Percentiles rank a stretch among this genome's conserved stretches.
Conservation (phyloP, 495 filamentous ascomycete species). For the Penicilliopsis zonata region DNA sequence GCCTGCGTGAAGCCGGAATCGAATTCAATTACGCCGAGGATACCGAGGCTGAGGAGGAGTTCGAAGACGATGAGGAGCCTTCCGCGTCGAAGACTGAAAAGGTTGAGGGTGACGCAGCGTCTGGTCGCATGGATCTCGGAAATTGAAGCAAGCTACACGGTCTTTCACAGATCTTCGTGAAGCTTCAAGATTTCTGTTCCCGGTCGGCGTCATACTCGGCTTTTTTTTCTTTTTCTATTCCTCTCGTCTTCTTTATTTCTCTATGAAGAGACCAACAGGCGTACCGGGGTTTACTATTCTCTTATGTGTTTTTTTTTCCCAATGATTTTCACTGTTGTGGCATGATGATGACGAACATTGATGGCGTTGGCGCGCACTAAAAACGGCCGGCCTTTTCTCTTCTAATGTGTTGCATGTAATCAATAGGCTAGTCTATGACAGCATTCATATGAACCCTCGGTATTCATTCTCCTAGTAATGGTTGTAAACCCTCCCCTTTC, state of each 20-base stretch:
- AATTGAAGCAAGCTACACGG: conserved; percentile 13
- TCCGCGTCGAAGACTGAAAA: conserved; percentile 18
- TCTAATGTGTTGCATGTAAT: conserved; percentile 9
- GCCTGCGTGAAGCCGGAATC: conserved; percentile 43
- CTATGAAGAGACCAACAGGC: conserved; percentile 11
- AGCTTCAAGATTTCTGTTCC: no score
- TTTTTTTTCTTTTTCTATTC: neutral
- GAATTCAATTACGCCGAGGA: conserved; percentile 47
- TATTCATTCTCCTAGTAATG: neutral
- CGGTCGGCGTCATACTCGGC: conserved; percentile 2
- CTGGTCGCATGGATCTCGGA: conserved; percentile 32
- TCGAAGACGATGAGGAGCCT: conserved; percentile 34
- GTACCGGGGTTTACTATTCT: conserved; percentile 17
- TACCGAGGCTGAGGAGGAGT: conserved; percentile 32
- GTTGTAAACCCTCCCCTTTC: conserved; percentile 5
- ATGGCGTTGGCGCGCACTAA: conserved; percentile 15
- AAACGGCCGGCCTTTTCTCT: conserved; percentile 17
- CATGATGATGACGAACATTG: conserved; percentile 13
- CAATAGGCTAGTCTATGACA: neutral
- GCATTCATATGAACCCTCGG: neutral
- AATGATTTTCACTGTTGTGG: conserved; percentile 12
- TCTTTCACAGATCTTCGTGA: neutral
- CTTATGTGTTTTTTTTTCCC: conserved; percentile 10
- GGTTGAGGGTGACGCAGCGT: conserved; percentile 25
- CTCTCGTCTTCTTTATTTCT: conserved; percentile 2